These are phyloP conservation scores for Mucor ambiguus DNA, from an alignment of 371 early-diverging fungal species.

Conservation along the genomic window DNA sequence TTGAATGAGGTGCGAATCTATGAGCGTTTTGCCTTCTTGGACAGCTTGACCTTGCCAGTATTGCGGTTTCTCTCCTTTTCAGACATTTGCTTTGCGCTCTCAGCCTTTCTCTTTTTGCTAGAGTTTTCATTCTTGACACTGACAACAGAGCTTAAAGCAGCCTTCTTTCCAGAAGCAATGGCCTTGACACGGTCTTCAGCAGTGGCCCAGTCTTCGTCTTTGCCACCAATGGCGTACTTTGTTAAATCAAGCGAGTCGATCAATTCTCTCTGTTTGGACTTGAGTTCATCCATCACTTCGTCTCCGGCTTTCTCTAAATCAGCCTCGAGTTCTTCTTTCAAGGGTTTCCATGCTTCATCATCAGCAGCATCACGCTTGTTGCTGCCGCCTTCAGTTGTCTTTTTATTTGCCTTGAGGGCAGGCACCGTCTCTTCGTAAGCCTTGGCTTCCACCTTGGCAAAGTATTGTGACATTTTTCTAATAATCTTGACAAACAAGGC, in stretches of 20 bases:
- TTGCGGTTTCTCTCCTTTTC: slow-evolving; percentile 54
- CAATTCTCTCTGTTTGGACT: slow-evolving; percentile 82
- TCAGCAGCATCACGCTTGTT: slow-evolving; percentile 67
- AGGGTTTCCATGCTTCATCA: slow-evolving; percentile 88
- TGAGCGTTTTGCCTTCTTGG: slow-evolving; percentile 50
- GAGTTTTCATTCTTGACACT: slow-evolving; percentile 77
- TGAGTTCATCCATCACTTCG: slow-evolving; percentile 63
- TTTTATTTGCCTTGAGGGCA: slow-evolving; percentile 13
- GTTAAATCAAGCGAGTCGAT: slow-evolving; percentile 79
- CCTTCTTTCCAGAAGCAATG: slow-evolving; percentile 39
- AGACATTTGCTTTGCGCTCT: slow-evolving; percentile 54
- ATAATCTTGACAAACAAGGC: slow-evolving; percentile 93
- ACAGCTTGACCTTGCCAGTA: slow-evolving; percentile 52
- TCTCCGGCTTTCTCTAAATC: slow-evolving; percentile 85
- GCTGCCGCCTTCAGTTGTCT: slow-evolving; percentile 12
- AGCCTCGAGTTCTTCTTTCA: slow-evolving; percentile 68
- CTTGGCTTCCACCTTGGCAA: slow-evolving; percentile 59
- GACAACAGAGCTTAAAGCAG: slow-evolving; percentile 63
- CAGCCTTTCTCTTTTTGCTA: slow-evolving; percentile 65
- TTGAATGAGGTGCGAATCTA: slow-evolving; percentile 19
- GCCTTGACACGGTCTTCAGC: slow-evolving; percentile 65
- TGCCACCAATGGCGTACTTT: slow-evolving; percentile 76
- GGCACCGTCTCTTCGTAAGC: slow-evolving; percentile 42
- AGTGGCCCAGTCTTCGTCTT: slow-evolving; percentile 70
- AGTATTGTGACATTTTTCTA: slow-evolving; percentile 73